Evolutionary conservation across 768 basidiomycete genomes (phyloP), one percentile per base, ranked within the genome.

Genomic region (Auricularia sp.): DNA sequence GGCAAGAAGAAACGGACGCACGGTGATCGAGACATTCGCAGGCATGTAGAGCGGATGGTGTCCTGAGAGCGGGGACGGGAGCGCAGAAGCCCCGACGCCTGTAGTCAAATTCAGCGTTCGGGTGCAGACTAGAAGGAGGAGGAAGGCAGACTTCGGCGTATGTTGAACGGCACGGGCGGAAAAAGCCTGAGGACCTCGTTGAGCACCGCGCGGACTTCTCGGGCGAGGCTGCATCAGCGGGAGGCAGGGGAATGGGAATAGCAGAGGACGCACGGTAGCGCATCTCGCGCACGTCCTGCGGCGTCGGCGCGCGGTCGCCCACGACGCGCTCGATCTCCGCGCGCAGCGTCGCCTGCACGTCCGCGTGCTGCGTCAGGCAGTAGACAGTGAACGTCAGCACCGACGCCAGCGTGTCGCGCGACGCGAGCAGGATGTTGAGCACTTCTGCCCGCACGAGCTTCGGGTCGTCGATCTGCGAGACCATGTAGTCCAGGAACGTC

Each of bases 371-470:
- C 11, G 71, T 67, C 18, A 74, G 61, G 33, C 67, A 67, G 63
- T 77, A 76, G 5, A 70, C 65, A 59, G 67, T 73, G 59, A 69
- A 72, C 7, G 74, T 74, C 58, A 76, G 63, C 4, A 74, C 68
- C 3, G 72, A 69, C 3, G 74, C 67, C 10, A 73, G 72, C 18
- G 77, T 77, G 65, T 78, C 77, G 21, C 76, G 67, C 16, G 74
- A 70, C 10, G 77, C 77, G 16, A 77, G 68, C 2, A 78, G 70
- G 60, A 77, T 70, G 62, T 78, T 78, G 65, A 77, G 71, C n/a
- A 77, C 65, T 61, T 77, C 74, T 63, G 77, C 76, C 60, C 74
- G 71, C 21, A 78, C 68, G 34, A 70, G 39, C 33, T 72, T 69
- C 3, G 56, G 21, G 63, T 8, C 36, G 51, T 61, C 29, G 16